A percentile compares a stretch with the other conserved stretches of the same genome.
These are phyloP conservation scores for Eucalyptus fibrosa DNA, from an alignment of 345 rosid species.

Conservation along the genomic window DNA sequence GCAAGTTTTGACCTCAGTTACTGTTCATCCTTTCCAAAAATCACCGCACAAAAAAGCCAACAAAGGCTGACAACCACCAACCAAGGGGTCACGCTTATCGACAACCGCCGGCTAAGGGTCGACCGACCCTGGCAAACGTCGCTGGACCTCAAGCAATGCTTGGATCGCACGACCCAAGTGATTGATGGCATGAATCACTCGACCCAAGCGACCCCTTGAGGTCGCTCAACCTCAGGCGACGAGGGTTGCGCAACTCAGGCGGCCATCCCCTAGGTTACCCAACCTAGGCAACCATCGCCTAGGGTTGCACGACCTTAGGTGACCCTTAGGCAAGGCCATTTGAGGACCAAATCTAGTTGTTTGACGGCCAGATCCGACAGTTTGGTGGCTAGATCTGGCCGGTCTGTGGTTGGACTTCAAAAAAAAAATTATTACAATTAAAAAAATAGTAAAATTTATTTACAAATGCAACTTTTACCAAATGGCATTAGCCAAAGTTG, in stretches of 20 bases:
- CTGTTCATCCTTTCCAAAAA: no score
- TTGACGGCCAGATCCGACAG: fast-evolving
- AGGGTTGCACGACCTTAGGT: no score
- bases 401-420: fast-evolving
- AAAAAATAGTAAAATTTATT: no score
- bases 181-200: fast-evolving
- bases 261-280: no score
- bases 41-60: fast-evolving
- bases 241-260: fast-evolving
- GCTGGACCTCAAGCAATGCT: fast-evolving
- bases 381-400: fast-evolving
- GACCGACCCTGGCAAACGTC: fast-evolving
- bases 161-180: fast-evolving
- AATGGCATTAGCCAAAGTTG: no score
- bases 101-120: fast-evolving
- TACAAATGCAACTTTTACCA: no score
- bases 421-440: no score
- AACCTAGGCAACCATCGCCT: fast-evolving
- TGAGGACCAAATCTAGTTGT: fast-evolving
- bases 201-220: fast-evolving
- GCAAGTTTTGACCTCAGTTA: fast-evolving
- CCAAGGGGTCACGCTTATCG: fast-evolving
- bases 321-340: no score
- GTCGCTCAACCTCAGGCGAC: fast-evolving
- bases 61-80: fast-evolving